These are phyloP conservation scores for Aspergillus chevalieri DNA, from an alignment of 2,329 filamentous ascomycete genomes.

Conservation along the genomic window DNA sequence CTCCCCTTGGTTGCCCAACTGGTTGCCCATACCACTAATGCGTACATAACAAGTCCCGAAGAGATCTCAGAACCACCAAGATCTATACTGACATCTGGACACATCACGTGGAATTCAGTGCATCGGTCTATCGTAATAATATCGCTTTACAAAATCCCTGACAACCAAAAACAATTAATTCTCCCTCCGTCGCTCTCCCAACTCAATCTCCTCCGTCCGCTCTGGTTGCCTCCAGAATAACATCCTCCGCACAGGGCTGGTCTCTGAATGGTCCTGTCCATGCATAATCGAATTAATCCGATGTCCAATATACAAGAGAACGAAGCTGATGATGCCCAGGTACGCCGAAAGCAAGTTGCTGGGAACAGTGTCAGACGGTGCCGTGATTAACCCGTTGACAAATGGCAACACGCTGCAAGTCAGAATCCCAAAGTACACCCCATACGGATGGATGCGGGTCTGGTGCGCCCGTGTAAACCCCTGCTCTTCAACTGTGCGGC, in stretches of 20 bases:
- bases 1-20: too few species aligned
- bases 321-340: slow-evolving; percentile 57
- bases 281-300: slow-evolving; percentile 15
- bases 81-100: too few species aligned
- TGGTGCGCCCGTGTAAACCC: slow-evolving; percentile 44
- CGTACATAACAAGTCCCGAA: too few species aligned
- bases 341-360: slow-evolving; percentile 59
- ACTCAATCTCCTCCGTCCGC: neutral
- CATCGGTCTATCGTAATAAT: too few species aligned
- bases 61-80: too few species aligned
- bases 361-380: slow-evolving; percentile 54
- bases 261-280: neutral
- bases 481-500: slow-evolving; percentile 38
- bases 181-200: too few species aligned
- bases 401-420: slow-evolving; percentile 53
- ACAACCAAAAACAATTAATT: too few species aligned
- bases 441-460: slow-evolving; percentile 56
- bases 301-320: slow-evolving; percentile 50
- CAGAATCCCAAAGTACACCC: slow-evolving; percentile 55
- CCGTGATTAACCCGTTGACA: slow-evolving; percentile 67
- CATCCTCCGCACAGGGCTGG: neutral
- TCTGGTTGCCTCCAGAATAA: neutral
- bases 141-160: too few species aligned
- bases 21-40: too few species aligned
- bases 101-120: too few species aligned